Base-by-base conservation (phyloP, 2,329 filamentous ascomycete species). In the Herpotrichia juniperi region DNA sequence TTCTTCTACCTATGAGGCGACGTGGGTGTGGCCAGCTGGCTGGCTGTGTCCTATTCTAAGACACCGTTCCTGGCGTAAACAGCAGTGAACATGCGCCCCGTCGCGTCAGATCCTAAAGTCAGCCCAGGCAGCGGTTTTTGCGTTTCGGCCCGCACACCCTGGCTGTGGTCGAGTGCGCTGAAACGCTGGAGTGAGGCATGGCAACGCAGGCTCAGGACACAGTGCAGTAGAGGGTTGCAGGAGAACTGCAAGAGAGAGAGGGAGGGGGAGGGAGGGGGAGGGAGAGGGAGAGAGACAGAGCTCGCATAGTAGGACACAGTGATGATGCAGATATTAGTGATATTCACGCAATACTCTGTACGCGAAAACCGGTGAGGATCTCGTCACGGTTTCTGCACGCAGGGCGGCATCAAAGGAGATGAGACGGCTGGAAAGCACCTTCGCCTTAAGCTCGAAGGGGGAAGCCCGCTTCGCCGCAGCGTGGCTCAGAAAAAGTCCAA, bases 71-170 rank as follows among this genome's bases (percentile, higher is more conserved):
- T 40, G 37, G 37, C 12, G 34, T 21, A 37, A n/a, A 8, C 34
- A 17, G 17, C 17, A 12, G 17, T 4, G 17, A 34, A 34, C 8
- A 16, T 22, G 35, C 22, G 35, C 16, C 21, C 6, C 35, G 35
- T 19, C 10, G 28, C 10, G 40, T 43, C 10, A 43, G 40, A 43
- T 43, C 24, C 26, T 21, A 19, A 28, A 43, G 19, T 43, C 24
- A 43, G 25, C 25, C 40, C 40, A 19, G 40, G 39, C 24, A 42
- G 7, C 24, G n/a, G 28, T 16, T 21, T 25, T 25, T 6, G 26
- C 39, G 39, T 42, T 42, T 42, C 39, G 39, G 39, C 21, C 39
- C 39, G 39, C 39, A 25, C 11, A 42, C 39, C 39, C 39, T 42
- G 39, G 40, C 17, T 25, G 9, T 3, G 14, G 9, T 30, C 21